These are phyloP conservation scores for Pleurotus citrinopileatus DNA, from an alignment of 768 basidiomycete species.

Conservation along the genomic window DNA sequence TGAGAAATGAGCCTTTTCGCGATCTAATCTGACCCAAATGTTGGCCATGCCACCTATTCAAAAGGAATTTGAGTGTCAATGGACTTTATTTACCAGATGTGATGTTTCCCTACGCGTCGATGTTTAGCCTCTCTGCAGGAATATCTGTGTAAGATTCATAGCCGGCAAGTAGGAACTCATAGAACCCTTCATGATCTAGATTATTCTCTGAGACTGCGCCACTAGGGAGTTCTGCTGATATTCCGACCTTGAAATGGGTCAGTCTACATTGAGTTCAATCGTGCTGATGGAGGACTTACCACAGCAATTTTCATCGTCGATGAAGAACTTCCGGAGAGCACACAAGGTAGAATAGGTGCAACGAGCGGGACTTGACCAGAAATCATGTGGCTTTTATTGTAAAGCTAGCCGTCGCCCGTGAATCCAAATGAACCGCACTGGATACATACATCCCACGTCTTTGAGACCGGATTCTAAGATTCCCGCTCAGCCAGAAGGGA, in stretches of 20 bases:
- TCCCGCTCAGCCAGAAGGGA: too few relatives aligned
- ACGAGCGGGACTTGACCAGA: too few relatives aligned
- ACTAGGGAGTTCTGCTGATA: constrained; percentile 36
- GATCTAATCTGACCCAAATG: constrained; percentile 25
- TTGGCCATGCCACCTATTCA: constrained; percentile 22
- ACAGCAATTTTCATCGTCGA: background rate
- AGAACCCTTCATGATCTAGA: constrained; percentile 31
- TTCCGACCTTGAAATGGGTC: constrained; percentile 28
- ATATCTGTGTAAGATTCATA: constrained; percentile 28
- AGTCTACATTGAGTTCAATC: background rate
- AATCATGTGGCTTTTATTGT: too few relatives aligned
- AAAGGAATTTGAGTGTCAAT: background rate
- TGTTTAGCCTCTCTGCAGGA: constrained; percentile 28
- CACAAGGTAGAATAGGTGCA: too few relatives aligned
- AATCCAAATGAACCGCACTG: too few relatives aligned
- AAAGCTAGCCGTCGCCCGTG: too few relatives aligned
- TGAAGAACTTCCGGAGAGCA: too few relatives aligned
- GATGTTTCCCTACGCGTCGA: constrained; percentile 24
- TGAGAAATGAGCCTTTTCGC: constrained; percentile 34
- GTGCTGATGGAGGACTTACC: background rate
- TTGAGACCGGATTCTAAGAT: too few relatives aligned
- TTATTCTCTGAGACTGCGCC: constrained; percentile 25
- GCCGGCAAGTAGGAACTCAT: constrained; percentile 29
- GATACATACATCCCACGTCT: too few relatives aligned
- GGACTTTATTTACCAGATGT: background rate